Percentiles rank a stretch among this genome's conserved stretches.
Evolutionary conservation across 2,329 filamentous ascomycete species (phyloP).

Genomic region (Colletotrichum cuscutae): DNA sequence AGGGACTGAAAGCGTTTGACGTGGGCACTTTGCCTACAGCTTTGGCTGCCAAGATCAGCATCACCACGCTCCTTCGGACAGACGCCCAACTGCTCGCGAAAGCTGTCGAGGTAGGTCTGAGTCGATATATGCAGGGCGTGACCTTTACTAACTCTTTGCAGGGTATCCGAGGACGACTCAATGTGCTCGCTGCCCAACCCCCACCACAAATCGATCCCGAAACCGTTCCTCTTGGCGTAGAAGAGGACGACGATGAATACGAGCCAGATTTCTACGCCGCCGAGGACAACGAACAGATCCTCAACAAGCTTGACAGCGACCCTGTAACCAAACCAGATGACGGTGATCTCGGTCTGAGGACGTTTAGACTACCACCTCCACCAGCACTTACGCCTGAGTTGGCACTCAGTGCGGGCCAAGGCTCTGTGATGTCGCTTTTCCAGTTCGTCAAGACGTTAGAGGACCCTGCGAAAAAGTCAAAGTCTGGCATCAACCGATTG

Average conservation of each 20-base stretch:
- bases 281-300: constrained; percentile 81
- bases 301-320: constrained; percentile 78
- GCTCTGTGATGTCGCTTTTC: constrained; percentile 81
- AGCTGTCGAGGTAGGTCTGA: constrained; percentile 74
- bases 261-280: constrained; percentile 86
- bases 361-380: constrained; percentile 83
- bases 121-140: constrained; percentile 28
- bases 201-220: constrained; percentile 63
- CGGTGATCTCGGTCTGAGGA: constrained; percentile 72
- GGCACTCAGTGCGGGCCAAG: constrained; percentile 78
- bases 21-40: constrained; percentile 81
- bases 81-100: constrained; percentile 75
- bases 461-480: constrained; percentile 69
- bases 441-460: constrained; percentile 80
- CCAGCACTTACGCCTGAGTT: constrained; percentile 77
- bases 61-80: constrained; percentile 79
- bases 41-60: constrained; percentile 82
- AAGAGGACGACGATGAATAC: constrained; percentile 86
- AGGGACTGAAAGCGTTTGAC: constrained; percentile 81
- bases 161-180: constrained; percentile 64
- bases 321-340: constrained; percentile 57
- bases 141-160: constrained; percentile 39
- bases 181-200: constrained; percentile 56
- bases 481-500: constrained; percentile 82
- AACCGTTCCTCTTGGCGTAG: constrained; percentile 71